These are phyloP conservation scores for Leishmania tropica DNA, from an alignment of 208 protist genomes.

Conservation along the genomic window DNA sequence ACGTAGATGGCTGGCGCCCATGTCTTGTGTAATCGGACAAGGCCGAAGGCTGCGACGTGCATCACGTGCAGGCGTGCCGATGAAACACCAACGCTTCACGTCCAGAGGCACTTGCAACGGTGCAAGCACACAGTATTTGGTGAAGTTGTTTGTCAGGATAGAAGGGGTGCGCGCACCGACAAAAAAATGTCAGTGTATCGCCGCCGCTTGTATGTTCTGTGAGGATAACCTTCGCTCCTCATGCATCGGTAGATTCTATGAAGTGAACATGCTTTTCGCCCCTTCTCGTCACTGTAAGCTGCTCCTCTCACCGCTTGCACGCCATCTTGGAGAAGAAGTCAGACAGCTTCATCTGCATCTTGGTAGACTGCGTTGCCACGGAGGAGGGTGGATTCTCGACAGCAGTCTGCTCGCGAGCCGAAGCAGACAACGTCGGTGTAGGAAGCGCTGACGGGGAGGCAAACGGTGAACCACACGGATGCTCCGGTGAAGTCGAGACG, in stretches of 20 bases:
- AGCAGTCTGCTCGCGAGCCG: background rate
- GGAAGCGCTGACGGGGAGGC: slow-evolving; percentile 9
- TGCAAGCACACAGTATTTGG: background rate
- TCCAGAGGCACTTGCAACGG: background rate
- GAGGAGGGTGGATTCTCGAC: background rate
- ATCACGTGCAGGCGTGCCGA: background rate
- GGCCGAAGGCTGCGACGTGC: background rate
- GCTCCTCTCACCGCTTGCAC: slow-evolving; percentile 40
- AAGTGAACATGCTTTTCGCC: background rate
- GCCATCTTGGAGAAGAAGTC: slow-evolving; percentile 89
- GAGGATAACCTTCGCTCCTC: background rate
- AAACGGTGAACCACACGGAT: background rate
- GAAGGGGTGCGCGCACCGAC: background rate
- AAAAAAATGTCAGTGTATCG: background rate
- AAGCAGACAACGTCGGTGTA: background rate
- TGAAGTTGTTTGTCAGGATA: background rate
- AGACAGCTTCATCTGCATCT: slow-evolving; percentile 76
- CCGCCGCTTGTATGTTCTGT: background rate
- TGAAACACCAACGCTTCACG: background rate
- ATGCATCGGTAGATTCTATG: background rate
- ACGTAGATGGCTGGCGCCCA: background rate
- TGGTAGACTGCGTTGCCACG: slow-evolving; percentile 12
- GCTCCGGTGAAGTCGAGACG: background rate
- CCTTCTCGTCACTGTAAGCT: background rate
- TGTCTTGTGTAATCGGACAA: background rate